Base-by-base conservation (phyloP, 2,329 filamentous ascomycete species). In the Ophiosphaerella herpotricha region DNA sequence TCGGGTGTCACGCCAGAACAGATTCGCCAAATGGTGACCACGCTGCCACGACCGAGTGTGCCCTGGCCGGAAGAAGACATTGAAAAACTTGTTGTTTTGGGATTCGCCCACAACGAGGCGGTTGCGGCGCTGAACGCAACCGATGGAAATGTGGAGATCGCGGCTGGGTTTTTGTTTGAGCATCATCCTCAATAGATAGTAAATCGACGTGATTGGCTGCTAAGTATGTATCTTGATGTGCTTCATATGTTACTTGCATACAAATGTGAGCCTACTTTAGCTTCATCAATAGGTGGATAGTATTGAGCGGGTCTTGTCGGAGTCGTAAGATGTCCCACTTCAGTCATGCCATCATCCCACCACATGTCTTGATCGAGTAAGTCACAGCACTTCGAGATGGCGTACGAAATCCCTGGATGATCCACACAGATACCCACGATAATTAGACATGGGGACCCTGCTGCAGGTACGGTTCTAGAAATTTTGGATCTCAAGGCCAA, bases 141-240 rank as follows among this genome's bases (percentile, higher is more conserved):
- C 13, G 73, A 74, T n/a, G 77, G 78, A 1, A 76, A 80, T 51
- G 76, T 78, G 7, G 78, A 80, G 43, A 68, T 77, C 51, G 78
- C 78, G 6, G 78, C 78, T 21, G 76, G 75, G 8, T 69, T 80
- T 18, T 54, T 80, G 33, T 78, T 80, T 46, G 75, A 78, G 43
- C 63, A 70, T 29, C 67, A 68, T 54, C 66, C 64, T 7, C 47
- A 51, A 39, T 66, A 54, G 39, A 6, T 2, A 11, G 12, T 8
- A 12, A 23, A 39, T 11, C 9, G 36, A 23, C 18, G 18, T 39
- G 8, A 21, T 37, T 21, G 24, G 18, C 26, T 29, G 26, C 26
- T 11, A 11, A 29, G 7, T 11, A 7, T 29, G 6, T 29, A 29
- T 29, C 26, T 29, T 29, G 11, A 29, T 29, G 7, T 6, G 7